Base-by-base conservation (phyloP, 2,329 filamentous ascomycete species). In the Alternaria postmessia region DNA sequence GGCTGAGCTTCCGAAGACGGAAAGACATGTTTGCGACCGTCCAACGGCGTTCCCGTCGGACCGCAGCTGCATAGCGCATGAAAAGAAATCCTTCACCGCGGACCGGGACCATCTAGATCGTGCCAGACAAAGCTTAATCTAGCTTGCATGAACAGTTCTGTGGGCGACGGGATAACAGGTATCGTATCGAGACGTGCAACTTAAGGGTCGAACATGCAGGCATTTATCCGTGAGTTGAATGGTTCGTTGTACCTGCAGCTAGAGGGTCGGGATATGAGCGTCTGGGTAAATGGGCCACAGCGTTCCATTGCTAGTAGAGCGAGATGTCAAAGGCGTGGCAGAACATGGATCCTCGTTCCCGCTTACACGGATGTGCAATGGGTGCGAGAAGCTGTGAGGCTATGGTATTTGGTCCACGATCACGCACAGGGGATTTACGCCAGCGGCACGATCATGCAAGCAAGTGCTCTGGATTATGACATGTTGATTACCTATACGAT, bases 221-320 rank as follows among this genome's bases (percentile, higher is more conserved):
- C 24, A 36, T 64, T 66, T 66, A 66, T 43, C 63, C 63, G 61
- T 36, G 43, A 36, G 16, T 34, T 18, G 20, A 11, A 20, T 36
- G 20, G 39, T 42, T 44, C 28, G 22, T 34, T 36, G 57, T 54
- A 61, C 54, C 56, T 49, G 51, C 54, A 59, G 59, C 52, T 24
- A 38, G 9, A 7, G 7, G 39, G 39, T 8, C 12, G 20, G 18
- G 38, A 22, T 14, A 22, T 9, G 18, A n/a, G 38, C 34, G 22
- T 42, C 34, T 61, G 63, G 61, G 22, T 57, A 63, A 59, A 61
- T 49, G 18, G 39, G 36, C 7, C 14, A 38, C 8, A 49, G 7
- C 30, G 20, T 14, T 36, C 36, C 30, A 16, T 34, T 38, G 4
- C 32, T 12, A 18, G 14, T 20, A 32, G 6, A 51, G 36, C 20